Conservation (phyloP, 257 asterid species). For the Lantana camara region DNA sequence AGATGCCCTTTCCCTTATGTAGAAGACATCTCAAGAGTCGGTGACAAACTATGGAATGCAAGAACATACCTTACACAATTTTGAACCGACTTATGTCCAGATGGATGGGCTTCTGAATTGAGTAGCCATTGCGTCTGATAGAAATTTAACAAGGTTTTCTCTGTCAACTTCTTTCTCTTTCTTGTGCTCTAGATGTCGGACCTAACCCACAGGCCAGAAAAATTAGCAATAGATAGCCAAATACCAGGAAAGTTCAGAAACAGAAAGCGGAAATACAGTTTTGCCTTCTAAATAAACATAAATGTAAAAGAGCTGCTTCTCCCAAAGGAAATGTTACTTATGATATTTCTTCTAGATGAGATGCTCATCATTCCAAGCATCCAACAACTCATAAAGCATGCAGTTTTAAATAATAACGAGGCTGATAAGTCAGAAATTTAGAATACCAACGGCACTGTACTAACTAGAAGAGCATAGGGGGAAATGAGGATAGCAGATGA, state of each 20-base stretch:
- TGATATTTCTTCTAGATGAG: not conserved
- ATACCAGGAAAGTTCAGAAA: conserved; percentile 10
- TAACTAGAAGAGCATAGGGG: too few species aligned
- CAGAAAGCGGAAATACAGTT: conserved; percentile 9
- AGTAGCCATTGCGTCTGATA: conserved; percentile 74
- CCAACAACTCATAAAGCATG: conserved; percentile 9
- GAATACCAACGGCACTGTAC: too few species aligned
- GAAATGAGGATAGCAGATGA: too few species aligned
- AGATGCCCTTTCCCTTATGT: not conserved
- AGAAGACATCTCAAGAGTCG: not conserved
- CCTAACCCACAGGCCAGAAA: conserved; percentile 50
- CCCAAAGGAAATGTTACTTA: not conserved
- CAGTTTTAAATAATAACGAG: too few species aligned
- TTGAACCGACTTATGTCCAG: conserved; percentile 68
- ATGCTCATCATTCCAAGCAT: conserved; percentile 5
- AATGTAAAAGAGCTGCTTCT: not conserved
- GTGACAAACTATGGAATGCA: conserved; percentile 4
- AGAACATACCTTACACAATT: conserved; percentile 25
- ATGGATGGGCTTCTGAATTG: conserved; percentile 89
- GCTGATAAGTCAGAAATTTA: too few species aligned
- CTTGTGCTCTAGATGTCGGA: conserved; percentile 93
- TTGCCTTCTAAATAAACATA: not conserved
- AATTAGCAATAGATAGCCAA: conserved; percentile 22
- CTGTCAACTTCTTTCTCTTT: conserved; percentile 80
- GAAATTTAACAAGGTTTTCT: conserved; percentile 70